Evolutionary conservation across 768 basidiomycete species (phyloP), one percentile per base, ranked within the genome.

Genomic region (Lactarius hengduanensis): DNA sequence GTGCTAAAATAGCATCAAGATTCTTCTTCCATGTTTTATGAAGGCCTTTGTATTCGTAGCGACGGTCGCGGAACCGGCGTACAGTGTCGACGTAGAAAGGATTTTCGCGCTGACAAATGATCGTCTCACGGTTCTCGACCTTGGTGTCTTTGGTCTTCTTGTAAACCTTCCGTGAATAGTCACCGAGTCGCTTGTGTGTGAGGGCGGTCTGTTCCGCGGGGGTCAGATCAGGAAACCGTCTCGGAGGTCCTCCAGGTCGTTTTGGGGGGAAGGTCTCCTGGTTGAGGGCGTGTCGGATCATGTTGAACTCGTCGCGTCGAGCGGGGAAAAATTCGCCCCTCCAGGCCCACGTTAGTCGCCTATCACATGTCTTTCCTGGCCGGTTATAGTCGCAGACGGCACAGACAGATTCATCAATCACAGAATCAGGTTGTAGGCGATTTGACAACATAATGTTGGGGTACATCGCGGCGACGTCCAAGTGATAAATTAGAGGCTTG

Each of bases 371-470:
- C 79, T 99, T 99, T 26, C 92, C 94, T 0, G 97, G 96, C 10
- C 96, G 86, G 72, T 99, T 99, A 76, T 90, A 98, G 77, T 99
- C 97, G 78, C 97, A 99, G 2, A 98, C 95, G 1, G 97, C 97
- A 73, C 97, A 99, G 20, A 89, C 90, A 22, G 96, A 87, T 76
- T 98, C 97, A 73, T 96, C 94, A 11, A 98, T 90, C 80, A 98
- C 91, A 2, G 97, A 97, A 77, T 99, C 97, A 2, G 97, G 97
- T 72, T 99, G 97, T 2, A 99, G 83, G 40, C 97, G 92, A 75
- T 99, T 99, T 20, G 96, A 98, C 81, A 99, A 89, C 97, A 99
- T 99, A 85, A 99, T 98, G 77, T 98, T 99, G 64, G 97, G 97
- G 76, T 99, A 98, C 97, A 99, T 99, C 69, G 97, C 97, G 2